Percentiles rank a stretch among this genome's conserved stretches.
These are phyloP conservation scores for Neotropicomus parvogracilis DNA, from an alignment of 1,284 basidiomycete genomes.

Conservation along the genomic window DNA sequence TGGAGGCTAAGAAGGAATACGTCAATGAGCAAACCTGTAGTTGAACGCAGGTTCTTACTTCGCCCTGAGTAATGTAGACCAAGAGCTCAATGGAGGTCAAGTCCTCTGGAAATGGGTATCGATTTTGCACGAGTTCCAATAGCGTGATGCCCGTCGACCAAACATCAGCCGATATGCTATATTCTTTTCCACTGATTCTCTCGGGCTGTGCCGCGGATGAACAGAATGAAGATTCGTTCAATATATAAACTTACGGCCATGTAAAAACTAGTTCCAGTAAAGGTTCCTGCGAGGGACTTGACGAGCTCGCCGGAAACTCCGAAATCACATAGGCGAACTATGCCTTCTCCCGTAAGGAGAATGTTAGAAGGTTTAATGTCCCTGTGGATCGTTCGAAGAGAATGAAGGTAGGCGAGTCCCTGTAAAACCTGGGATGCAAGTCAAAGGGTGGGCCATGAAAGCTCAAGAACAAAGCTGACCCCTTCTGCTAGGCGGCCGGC, in stretches of 20 bases:
- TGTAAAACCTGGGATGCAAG: conserved; percentile 63
- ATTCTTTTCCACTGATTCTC: conserved; percentile 84
- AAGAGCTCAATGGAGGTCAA: conserved; percentile 91
- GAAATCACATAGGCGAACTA: conserved; percentile 93
- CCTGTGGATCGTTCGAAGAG: conserved; percentile 89
- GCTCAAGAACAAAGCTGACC: conserved; percentile 43
- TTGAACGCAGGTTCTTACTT: conserved; percentile 43
- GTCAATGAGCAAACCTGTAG: conserved; percentile 6
- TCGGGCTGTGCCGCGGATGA: conserved; percentile 64
- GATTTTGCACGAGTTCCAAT: conserved; percentile 90
- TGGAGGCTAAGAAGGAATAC: conserved; percentile 57
- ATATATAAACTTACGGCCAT: conserved; percentile 81
- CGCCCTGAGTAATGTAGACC: conserved; percentile 83
- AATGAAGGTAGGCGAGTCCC: conserved; percentile 91
- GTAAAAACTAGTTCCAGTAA: conserved; percentile 95
- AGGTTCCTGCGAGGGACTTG: conserved; percentile 88
- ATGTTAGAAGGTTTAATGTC: conserved; percentile 99
- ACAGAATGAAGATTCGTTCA: neutral
- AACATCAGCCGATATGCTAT: conserved; percentile 95
- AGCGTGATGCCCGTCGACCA: conserved; percentile 96
- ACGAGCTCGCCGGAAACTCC: conserved; percentile 96
- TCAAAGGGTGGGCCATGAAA: conserved; percentile 17
- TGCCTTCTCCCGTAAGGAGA: conserved; percentile 79
- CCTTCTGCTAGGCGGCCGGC: conserved; percentile 90
- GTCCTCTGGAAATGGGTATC: conserved; percentile 94